phyloP scores from a whole-genome alignment of 768 basidiomycete species.

The Tylopilus rubrobrunneus region DNA sequence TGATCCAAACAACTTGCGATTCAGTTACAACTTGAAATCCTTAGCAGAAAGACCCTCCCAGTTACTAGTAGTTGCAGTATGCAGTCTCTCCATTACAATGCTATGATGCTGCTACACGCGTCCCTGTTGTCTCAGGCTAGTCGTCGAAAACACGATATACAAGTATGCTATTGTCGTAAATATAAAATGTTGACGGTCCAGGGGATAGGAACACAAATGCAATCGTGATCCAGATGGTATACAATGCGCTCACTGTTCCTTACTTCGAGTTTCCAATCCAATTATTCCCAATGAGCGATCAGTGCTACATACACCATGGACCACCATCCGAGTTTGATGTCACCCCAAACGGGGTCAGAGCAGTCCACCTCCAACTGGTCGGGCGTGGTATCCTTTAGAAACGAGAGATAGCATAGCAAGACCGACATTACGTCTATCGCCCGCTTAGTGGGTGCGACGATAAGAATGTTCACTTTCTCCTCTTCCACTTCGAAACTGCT shows the following conservation, averaged over 20 bases:
- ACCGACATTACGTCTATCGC: slow-evolving; percentile 11
- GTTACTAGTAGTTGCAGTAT: too few relatives aligned
- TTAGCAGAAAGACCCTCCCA: too few relatives aligned
- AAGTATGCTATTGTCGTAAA: too few relatives aligned
- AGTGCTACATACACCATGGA: not conserved
- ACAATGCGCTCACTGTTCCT: not conserved
- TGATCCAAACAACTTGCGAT: too few relatives aligned
- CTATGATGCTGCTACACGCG: too few relatives aligned
- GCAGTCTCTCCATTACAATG: too few relatives aligned
- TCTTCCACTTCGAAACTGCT: not conserved
- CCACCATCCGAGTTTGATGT: not conserved
- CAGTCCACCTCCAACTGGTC: not conserved
- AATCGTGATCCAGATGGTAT: not conserved
- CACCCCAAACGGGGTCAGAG: slow-evolving; percentile 7
- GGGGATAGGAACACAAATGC: not conserved
- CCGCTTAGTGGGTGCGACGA: slow-evolving; percentile 10
- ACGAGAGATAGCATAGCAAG: slow-evolving; percentile 13
- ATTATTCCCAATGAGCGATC: not conserved
- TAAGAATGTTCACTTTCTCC: slow-evolving; percentile 1
- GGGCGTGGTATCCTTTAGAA: not conserved
- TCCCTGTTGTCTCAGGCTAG: too few relatives aligned
- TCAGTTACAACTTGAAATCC: too few relatives aligned
- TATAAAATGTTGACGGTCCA: not conserved
- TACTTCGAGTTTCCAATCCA: not conserved
- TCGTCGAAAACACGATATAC: not conserved